phyloP scores from a whole-genome alignment of 2,329 filamentous ascomycete genomes.

The Onygenales sp. region DNA sequence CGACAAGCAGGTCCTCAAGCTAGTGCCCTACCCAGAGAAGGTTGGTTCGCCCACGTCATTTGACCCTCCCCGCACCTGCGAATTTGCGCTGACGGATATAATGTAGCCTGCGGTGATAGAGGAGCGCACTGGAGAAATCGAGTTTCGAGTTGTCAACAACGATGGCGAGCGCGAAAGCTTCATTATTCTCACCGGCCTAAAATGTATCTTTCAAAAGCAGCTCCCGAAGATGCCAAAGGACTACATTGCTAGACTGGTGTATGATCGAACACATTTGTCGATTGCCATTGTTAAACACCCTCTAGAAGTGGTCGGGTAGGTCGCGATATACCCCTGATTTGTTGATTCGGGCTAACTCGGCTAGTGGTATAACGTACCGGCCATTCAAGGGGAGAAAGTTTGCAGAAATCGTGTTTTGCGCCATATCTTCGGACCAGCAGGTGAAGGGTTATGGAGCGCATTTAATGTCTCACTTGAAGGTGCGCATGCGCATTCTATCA shows the following conservation, averaged over 20 bases:
- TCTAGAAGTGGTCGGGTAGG: slow-evolving; percentile 70
- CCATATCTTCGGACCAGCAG: slow-evolving; percentile 94
- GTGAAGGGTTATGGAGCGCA: slow-evolving; percentile 98
- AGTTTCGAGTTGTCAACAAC: slow-evolving; percentile 97
- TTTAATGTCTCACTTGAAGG: slow-evolving; percentile 94
- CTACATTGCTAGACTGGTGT: slow-evolving; percentile 94
- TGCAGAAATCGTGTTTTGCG: slow-evolving; percentile 97
- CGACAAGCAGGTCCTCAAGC: slow-evolving; percentile 47
- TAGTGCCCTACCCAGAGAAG: slow-evolving; percentile 85
- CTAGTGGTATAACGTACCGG: slow-evolving; percentile 86
- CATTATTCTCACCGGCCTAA: slow-evolving; percentile 89
- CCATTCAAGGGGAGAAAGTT: slow-evolving; percentile 88
- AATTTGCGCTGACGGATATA: slow-evolving; percentile 4
- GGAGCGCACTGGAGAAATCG: slow-evolving; percentile 87
- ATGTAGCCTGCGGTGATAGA: slow-evolving; percentile 75
- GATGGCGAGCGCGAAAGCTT: slow-evolving; percentile 79
- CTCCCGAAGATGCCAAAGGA: slow-evolving; percentile 99
- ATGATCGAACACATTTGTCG: slow-evolving; percentile 90
- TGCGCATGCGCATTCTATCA: slow-evolving; percentile 13
- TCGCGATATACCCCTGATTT: slow-evolving; percentile 6
- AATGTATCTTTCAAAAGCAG: slow-evolving; percentile 98
- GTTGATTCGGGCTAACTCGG: slow-evolving; percentile 9
- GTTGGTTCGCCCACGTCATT: slow-evolving; percentile 32
- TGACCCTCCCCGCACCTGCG: not conserved
- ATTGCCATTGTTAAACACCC: slow-evolving; percentile 98